Base-by-base conservation (phyloP, 2,329 filamentous ascomycete species). In the Clathrospora elynae region DNA sequence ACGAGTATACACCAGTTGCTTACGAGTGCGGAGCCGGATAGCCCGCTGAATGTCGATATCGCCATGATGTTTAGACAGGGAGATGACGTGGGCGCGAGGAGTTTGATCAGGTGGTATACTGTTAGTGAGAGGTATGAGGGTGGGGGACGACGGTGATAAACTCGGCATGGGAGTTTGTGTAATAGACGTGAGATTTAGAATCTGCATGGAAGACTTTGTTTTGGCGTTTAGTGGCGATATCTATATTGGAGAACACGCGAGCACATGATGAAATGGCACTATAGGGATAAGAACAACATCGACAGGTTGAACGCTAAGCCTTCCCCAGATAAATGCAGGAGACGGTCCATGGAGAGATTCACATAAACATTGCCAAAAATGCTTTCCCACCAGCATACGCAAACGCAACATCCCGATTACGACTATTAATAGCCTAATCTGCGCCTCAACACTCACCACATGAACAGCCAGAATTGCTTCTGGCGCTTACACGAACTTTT, bases 21-120 rank as follows among this genome's bases (percentile, higher is more conserved):
- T 44, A 77, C 73, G 17, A 82, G 78, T 50, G 86, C 87, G 1
- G 88, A 85, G 67, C 78, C 83, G 32, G 87, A 92, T 62, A 85
- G 80, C 55, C 88, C 88, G 57, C 75, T 93, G 49, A 91, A 91
- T 68, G 80, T 93, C 17, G 88, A 93, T 68, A 78, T 89, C 20
- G 88, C 88, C 40, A 83, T 83, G 54, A 71, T 93, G 61, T 63
- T 90, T 50, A 75, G 86, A 50, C 78, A 76, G 20, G 87, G 86
- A 4, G 88, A 92, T 70, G 68, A 71, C 14, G 65, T 90, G 10
- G 88, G 82, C 0, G 85, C 87, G 11, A 76, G 86, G 59, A 78
- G 79, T 48, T 72, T 93, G 62, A 86, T 91, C 29, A 79, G 86
- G 71, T 86, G 83, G 59, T 91, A 86, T 77, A 86, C 82, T 23